Evolutionary conservation across 257 asterid species (phyloP).

Genomic region (Salvia rosmarinus): DNA sequence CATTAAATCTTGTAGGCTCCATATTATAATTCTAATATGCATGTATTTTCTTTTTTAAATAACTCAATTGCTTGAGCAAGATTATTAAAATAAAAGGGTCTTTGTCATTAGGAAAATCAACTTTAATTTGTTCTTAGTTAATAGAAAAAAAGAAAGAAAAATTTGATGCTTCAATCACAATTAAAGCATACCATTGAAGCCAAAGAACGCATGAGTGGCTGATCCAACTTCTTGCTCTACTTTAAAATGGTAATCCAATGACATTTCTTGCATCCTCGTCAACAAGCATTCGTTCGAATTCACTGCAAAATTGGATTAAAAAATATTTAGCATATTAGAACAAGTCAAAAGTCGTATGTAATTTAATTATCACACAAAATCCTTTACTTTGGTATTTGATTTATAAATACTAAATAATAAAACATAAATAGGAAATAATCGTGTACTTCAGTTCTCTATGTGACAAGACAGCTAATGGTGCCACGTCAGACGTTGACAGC

Average conservation of each 20-base stretch:
- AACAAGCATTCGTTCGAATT: constrained; percentile 64
- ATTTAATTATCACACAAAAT: not conserved
- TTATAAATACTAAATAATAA: not conserved
- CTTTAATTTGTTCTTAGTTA: not conserved
- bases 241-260: constrained; percentile 66
- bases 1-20: not conserved
- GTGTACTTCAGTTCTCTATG: constrained; percentile 42
- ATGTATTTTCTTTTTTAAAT: not conserved
- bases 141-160: not conserved
- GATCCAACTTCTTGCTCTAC: constrained; percentile 82
- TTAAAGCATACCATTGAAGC: constrained; percentile 58
- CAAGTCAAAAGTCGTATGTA: not conserved
- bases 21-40: not conserved
- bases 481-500: constrained; percentile 40
- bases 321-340: not conserved
- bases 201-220: constrained; percentile 71
- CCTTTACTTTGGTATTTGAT: not conserved
- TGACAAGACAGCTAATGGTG: constrained; percentile 36
- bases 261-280: constrained; percentile 82
- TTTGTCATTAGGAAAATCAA: not conserved
- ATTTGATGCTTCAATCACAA: not conserved
- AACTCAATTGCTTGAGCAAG: not conserved
- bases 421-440: not conserved
- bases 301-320: constrained; percentile 42
- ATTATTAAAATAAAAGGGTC: not conserved